A percentile compares a stretch with the other conserved stretches of the same genome.
Conservation (phyloP, 2,329 filamentous ascomycete species). For the Fusarium sp. region DNA sequence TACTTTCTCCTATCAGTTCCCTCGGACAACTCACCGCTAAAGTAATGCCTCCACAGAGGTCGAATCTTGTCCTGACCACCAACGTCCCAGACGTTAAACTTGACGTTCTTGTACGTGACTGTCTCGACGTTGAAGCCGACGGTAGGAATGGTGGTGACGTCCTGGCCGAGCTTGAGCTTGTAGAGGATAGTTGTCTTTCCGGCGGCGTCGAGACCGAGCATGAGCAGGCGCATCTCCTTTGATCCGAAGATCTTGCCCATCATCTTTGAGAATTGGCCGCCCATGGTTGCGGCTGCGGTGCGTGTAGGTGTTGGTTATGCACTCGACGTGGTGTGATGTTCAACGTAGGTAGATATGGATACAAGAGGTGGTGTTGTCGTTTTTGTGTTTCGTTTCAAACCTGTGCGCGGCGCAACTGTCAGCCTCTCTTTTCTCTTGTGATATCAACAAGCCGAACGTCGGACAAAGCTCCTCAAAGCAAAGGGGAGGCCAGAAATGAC, state of each 20-base stretch:
- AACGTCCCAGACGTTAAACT: constrained; percentile 99
- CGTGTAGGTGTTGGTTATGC: constrained; percentile 9
- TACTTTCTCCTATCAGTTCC: background rate
- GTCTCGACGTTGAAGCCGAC: constrained; percentile 99
- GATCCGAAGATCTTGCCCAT: constrained; percentile 99
- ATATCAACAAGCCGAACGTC: background rate
- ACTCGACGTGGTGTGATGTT: constrained; percentile 10
- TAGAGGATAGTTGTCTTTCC: constrained; percentile 99
- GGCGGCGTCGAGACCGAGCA: constrained; percentile 97
- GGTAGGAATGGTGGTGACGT: constrained; percentile 97
- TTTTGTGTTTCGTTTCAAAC: constrained; percentile 25
- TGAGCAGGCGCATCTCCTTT: constrained; percentile 98
- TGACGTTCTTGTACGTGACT: constrained; percentile 99
- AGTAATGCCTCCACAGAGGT: constrained; percentile 98
- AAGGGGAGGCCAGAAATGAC: constrained; percentile 8
- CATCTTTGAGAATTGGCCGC: constrained; percentile 93
- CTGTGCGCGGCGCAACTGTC: constrained; percentile 20
- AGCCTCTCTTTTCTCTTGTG: constrained; percentile 9
- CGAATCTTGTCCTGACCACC: constrained; percentile 99
- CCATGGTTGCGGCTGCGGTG: constrained; percentile 73
- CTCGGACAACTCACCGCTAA: constrained; percentile 72
- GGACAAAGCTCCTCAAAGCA: background rate
- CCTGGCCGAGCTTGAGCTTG: constrained; percentile 98
- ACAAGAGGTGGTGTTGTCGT: constrained; percentile 1
- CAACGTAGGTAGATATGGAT: background rate